Base-by-base conservation (phyloP, 2,329 filamentous ascomycete genomes). In the Epicoccum nigrum region DNA sequence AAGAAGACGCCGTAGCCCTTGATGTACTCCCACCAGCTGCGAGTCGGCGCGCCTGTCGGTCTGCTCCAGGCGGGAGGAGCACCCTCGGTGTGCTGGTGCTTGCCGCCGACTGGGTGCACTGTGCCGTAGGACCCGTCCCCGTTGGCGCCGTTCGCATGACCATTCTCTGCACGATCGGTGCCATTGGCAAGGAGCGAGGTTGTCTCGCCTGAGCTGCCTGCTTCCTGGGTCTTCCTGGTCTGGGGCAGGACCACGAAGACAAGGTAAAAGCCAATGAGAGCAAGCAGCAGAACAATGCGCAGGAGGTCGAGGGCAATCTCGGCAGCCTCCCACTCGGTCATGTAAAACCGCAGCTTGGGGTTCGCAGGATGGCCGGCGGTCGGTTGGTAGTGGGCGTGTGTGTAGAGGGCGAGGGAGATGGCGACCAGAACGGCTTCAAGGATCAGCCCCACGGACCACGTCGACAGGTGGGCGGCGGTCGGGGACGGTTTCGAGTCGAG, bases 21-120 rank as follows among this genome's bases (percentile, higher is more conserved):
- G 54, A 97, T 79, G 72, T 99, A 99, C 69, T 97, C 92, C 86
- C 89, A 96, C 94, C 94, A 99, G 44, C 87, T 94, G 61, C 89
- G 91, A 62, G 89, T 89, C 2, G 91, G 92, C 7, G 91, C 83
- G 58, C 90, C 93, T 30, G 88, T 88, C 2, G 92, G 92, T 62
- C 93, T 88, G 72, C 95, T 95, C 80, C 96, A 97, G 5, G 89
- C 90, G 8, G 88, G 86, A 19, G 85, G 84, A 43, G 85, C 83
- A 51, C 90, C 87, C 55, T 80, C 74, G 17, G 79, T 71, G 57
- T 77, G 73, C 40, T 76, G 54, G 46, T 77, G 68, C 55, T 77
- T 75, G 59, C 73, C 72, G 58, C 78, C 68, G 9, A 65, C 75
- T 9, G 70, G 66, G 30, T 69, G 62, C 5, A 77, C 75, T 25